phyloP scores from a whole-genome alignment of 768 basidiomycete genomes.

The Leccinum fibrillosum region DNA sequence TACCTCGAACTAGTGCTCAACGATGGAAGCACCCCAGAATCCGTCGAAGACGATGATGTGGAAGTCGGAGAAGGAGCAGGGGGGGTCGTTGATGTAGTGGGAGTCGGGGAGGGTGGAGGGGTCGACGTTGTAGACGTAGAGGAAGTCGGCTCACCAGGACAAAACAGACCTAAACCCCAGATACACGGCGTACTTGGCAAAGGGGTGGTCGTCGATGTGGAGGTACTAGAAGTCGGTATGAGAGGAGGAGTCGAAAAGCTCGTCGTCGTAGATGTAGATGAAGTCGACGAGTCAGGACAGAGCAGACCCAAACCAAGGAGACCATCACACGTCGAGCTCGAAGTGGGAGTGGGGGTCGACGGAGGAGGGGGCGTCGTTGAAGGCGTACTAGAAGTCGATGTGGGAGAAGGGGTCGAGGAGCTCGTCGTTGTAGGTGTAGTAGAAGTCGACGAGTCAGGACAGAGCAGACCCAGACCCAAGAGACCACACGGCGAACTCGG shows the following conservation, averaged over 20 bases:
- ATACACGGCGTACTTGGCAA: neutral
- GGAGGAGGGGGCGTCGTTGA: neutral
- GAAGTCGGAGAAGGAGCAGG: neutral
- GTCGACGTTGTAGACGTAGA: neutral
- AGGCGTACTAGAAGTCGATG: neutral
- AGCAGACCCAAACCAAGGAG: neutral
- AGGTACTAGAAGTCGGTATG: neutral
- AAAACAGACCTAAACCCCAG: neutral
- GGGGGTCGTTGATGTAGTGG: neutral
- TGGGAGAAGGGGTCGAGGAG: neutral
- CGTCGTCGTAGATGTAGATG: neutral
- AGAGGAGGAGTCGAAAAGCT: neutral
- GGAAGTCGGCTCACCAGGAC: neutral
- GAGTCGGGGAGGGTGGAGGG: neutral
- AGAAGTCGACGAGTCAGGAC: neutral
- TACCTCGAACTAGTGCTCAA: conserved; percentile 8
- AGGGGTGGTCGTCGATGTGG: neutral
- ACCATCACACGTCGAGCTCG: neutral
- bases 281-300: neutral
- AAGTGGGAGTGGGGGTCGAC: neutral
- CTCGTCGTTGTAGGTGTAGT: neutral
- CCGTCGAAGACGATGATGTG: neutral
- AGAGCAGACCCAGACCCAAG: neutral
- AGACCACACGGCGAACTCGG: neutral
- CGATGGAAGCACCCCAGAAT: neutral